Conservation (phyloP, 1,284 basidiomycete species). For the Apiotrichum gamsii region DNA sequence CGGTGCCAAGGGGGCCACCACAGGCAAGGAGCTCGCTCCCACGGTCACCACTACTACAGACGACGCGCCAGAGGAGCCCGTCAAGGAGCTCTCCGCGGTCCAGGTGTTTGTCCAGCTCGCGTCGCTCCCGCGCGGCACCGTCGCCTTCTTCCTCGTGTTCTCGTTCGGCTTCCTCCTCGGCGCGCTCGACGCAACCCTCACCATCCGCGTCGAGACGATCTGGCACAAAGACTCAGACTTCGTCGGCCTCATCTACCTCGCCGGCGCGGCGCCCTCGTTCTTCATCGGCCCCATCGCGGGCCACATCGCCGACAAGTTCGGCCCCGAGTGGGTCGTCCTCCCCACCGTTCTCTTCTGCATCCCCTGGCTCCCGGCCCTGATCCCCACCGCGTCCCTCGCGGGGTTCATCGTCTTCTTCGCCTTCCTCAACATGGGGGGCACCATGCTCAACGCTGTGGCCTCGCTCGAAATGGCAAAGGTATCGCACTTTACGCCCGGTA, state of each 20-base stretch:
- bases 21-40: not conserved
- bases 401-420: conserved; percentile 60
- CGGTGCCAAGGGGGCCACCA: not conserved
- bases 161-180: conserved; percentile 53
- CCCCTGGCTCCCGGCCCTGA: conserved; percentile 62
- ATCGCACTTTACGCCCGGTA: conserved; percentile 17
- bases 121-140: conserved; percentile 56
- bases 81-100: conserved; percentile 33
- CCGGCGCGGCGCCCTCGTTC: conserved; percentile 58
- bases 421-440: conserved; percentile 44
- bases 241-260: conserved; percentile 67
- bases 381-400: conserved; percentile 53
- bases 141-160: conserved; percentile 54
- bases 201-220: conserved; percentile 57
- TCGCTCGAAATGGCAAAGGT: conserved; percentile 16
- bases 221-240: conserved; percentile 59
- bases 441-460: conserved; percentile 14
- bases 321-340: conserved; percentile 56
- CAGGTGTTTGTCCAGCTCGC: conserved; percentile 51
- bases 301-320: conserved; percentile 57
- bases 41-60: not conserved
- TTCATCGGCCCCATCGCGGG: conserved; percentile 60
- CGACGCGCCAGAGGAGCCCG: conserved; percentile 9
- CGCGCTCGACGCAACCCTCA: conserved; percentile 48
- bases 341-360: conserved; percentile 54